Evolutionary conservation across 2,329 filamentous ascomycete species (phyloP), one percentile per base, ranked within the genome.

Genomic region (Bimuria novae-zelandiae): DNA sequence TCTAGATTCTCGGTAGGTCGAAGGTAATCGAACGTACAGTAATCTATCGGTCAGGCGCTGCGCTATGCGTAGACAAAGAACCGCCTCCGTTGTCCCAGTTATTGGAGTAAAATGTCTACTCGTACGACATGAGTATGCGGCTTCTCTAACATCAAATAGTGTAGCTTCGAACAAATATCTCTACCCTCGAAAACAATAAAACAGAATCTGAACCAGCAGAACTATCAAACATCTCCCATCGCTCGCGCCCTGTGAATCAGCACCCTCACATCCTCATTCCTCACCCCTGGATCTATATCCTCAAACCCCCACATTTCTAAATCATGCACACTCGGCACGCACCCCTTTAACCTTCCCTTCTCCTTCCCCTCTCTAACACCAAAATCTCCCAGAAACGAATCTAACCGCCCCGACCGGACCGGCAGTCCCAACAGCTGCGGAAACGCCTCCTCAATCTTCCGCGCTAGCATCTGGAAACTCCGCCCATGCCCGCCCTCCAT

Each of bases 391-490:
- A 62, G 16, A n/a, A 63, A 16, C n/a, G 49, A 53, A 8, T 52
- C 54, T 21, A 46, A 54, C n/a, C 61, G 29, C 4, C 55, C 60
- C 36, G 64, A 29, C 46, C 56, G 57, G 8, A 64, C 45, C 10
- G 40, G 40, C 3, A 55, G 32, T 1, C 53, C 60, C 7, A 66
- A 19, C 3, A 66, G 30, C 3, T 51, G 48, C n/a, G 43, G 47
- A 11, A 53, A 55, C 2, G 58, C 63, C 23, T 61, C 54, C 23
- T 63, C 61, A 6, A 66, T 40, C 50, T 59, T 61, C 23, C 33
- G 33, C 7, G 52, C 63, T 6, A 64, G 27, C 0, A 59, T 23
- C 47, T 63, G 62, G 49, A 62, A 66, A 22, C 57, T 53, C 23
- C 62, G 52, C 7, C 58, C 63, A 42, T 66, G 61, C 0, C 61